phyloP scores from a whole-genome alignment of 2,329 filamentous ascomycete genomes.

The Didymella lethalis region DNA sequence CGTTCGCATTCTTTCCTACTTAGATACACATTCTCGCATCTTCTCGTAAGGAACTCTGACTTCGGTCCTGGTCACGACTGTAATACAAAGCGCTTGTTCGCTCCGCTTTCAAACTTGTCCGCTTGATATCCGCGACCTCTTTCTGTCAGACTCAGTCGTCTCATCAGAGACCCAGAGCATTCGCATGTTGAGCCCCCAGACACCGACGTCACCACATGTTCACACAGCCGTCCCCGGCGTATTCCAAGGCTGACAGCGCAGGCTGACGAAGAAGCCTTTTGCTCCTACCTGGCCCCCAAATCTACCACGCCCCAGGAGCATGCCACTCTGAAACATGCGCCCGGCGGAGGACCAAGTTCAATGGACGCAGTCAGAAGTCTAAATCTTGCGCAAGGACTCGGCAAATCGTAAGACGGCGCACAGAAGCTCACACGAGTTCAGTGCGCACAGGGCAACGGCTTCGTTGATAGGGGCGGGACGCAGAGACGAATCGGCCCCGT shows the following conservation, averaged over 20 bases:
- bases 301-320: neutral
- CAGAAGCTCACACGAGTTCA: neutral
- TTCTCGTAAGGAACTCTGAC: neutral
- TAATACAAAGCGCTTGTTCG: constrained; percentile 3
- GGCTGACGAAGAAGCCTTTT: constrained; percentile 8
- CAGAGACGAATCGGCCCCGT: neutral
- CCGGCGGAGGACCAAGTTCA: constrained; percentile 2
- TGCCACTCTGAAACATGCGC: constrained; percentile 3
- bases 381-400: neutral
- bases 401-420: neutral
- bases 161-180: neutral
- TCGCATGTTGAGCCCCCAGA: too few species aligned
- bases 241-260: constrained; percentile 1
- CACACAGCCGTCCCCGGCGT: constrained; percentile 4
- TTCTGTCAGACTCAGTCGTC: neutral
- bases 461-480: neutral
- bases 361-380: constrained; percentile 12
- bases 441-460: neutral
- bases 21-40: neutral
- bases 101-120: neutral
- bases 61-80: neutral
- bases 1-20: neutral
- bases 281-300: neutral
- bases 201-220: constrained; percentile 1
- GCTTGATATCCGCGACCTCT: neutral